Evolutionary conservation across 257 asterid genomes (phyloP).

Genomic region (Orobanche coerulescens): DNA sequence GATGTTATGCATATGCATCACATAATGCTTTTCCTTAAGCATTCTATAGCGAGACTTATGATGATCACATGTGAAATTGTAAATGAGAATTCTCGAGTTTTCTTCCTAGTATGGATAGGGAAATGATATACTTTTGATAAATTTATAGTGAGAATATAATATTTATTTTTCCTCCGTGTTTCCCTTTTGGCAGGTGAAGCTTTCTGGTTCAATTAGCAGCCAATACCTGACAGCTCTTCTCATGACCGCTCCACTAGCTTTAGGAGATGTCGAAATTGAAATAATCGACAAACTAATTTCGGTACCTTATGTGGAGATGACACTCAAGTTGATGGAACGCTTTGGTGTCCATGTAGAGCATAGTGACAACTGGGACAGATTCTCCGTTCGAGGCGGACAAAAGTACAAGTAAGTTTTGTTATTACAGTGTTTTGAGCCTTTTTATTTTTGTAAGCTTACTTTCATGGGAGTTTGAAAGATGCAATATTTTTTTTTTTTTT

Average conservation of each 20-base stretch:
- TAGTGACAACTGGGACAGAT: conserved; percentile 75
- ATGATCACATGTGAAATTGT: too few relatives aligned
- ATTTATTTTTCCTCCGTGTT: conserved; percentile 2
- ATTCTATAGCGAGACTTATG: neutral
- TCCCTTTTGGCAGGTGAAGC: conserved; percentile 67
- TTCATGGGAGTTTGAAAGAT: conserved; percentile 2
- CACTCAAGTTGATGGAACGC: conserved; percentile 95
- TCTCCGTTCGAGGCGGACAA: conserved; percentile 85
- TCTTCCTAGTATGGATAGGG: too few relatives aligned
- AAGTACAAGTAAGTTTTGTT: conserved; percentile 69
- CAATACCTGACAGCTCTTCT: conserved; percentile 96
- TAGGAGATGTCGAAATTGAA: conserved; percentile 90
- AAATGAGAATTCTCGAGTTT: too few relatives aligned
- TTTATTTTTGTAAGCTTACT: conserved; percentile 15
- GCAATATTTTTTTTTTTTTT: conserved; percentile 1
- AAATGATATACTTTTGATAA: neutral
- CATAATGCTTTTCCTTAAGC: neutral
- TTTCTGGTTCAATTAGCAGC: conserved; percentile 92
- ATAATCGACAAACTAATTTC: conserved; percentile 87
- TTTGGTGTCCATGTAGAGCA: conserved; percentile 91
- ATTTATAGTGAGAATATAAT: conserved; percentile 5
- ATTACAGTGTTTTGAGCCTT: neutral
- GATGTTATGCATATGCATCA: too few relatives aligned
- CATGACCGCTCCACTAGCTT: conserved; percentile 92
- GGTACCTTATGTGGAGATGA: conserved; percentile 97